Percentiles rank a stretch among this genome's conserved stretches.
Evolutionary conservation across 306 rosid genomes (phyloP).

Genomic region (Lathyrus aphaca): DNA sequence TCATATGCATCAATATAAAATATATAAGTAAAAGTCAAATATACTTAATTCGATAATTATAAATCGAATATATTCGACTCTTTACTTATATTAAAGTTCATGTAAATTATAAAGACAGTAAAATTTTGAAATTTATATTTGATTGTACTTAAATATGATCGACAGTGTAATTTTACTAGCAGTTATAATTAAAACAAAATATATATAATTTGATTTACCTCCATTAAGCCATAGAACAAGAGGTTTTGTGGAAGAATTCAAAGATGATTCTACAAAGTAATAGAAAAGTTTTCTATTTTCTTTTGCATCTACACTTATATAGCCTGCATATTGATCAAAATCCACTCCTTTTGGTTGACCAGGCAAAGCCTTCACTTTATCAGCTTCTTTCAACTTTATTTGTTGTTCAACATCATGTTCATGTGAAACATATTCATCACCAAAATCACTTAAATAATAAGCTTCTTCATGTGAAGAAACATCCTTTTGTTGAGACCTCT

Average conservation of each 20-base stretch:
- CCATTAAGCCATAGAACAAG: slow-evolving; percentile 51
- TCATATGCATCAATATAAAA: no score
- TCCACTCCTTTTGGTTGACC: slow-evolving; percentile 45
- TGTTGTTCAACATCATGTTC: slow-evolving; percentile 24
- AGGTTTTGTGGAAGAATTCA: slow-evolving; percentile 42
- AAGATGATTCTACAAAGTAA: slow-evolving; percentile 50
- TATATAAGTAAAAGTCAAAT: no score
- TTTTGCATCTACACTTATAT: slow-evolving; percentile 39
- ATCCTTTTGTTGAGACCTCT: slow-evolving; percentile 5
- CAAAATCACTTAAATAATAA: slow-evolving; percentile 1
- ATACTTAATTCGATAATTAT: no score
- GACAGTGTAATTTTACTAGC: not conserved
- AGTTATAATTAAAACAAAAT: not conserved
- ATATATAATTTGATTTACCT: slow-evolving; percentile 29
- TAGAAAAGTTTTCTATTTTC: slow-evolving; percentile 39
- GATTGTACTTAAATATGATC: no score
- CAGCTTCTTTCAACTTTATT: slow-evolving; percentile 16
- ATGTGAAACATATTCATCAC: not conserved
- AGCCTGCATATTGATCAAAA: slow-evolving; percentile 48
- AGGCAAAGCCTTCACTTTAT: slow-evolving; percentile 44
- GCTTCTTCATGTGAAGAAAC: not conserved
- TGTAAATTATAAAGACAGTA: no score
- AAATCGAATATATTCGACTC: no score
- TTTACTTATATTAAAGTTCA: no score
- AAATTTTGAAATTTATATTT: no score